Evolutionary conservation across 441 rosid species (phyloP).

Genomic region (Jatropha multifida): DNA sequence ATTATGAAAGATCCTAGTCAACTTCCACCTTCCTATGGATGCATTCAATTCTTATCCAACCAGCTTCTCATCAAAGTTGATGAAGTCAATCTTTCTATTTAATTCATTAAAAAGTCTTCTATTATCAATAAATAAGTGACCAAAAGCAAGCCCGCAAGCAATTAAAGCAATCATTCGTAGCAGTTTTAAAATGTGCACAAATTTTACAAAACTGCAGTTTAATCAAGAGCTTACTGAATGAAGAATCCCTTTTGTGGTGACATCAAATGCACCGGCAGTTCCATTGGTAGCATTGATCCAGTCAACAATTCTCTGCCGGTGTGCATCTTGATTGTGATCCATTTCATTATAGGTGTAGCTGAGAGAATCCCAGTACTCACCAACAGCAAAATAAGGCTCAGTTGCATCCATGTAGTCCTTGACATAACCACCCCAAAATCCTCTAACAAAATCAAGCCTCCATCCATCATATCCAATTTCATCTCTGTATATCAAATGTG

Average conservation of each 20-base stretch:
- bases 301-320: constrained; percentile 89
- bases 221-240: constrained; percentile 58
- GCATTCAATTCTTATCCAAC: neutral
- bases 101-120: neutral
- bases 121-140: neutral
- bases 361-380: constrained; percentile 96
- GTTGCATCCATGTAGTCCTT: constrained; percentile 90
- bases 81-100: neutral
- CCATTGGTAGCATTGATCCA: constrained; percentile 90
- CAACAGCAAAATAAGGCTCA: constrained; percentile 85
- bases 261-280: constrained; percentile 93
- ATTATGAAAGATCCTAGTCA: neutral
- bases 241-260: constrained; percentile 95
- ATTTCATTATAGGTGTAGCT: constrained; percentile 79
- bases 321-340: constrained; percentile 97
- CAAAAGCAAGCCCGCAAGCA: neutral
- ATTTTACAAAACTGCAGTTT: neutral
- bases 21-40: neutral
- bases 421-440: constrained; percentile 99
- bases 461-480: constrained; percentile 99
- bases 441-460: constrained; percentile 98
- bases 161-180: neutral
- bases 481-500: constrained; percentile 45
- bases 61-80: neutral
- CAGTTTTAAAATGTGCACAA: neutral